These are phyloP conservation scores for Puya raimondii DNA, from an alignment of 176 grass and related monocot species.

Conservation along the genomic window DNA sequence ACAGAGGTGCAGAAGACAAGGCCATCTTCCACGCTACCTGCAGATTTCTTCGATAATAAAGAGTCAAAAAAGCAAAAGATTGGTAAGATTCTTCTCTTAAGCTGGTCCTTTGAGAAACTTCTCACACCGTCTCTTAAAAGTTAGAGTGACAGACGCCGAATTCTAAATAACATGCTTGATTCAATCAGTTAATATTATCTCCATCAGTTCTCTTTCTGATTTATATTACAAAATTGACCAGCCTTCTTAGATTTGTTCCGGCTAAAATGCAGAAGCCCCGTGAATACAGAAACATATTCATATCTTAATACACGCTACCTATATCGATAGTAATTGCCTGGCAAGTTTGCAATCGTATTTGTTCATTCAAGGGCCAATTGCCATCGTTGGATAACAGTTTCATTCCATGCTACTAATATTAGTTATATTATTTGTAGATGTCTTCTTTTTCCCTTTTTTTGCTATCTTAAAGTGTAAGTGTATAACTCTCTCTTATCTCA, in stretches of 20 bases:
- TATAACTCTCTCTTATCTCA: not conserved
- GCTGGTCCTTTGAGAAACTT: not conserved
- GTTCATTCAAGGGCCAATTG: not conserved
- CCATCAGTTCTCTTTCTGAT: not conserved
- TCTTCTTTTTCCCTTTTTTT: not conserved
- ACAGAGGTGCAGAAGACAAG: constrained; percentile 49
- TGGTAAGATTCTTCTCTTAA: constrained; percentile 34
- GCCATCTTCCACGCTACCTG: constrained; percentile 46
- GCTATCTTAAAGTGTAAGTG: not conserved
- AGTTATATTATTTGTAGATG: not conserved
- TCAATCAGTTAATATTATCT: not conserved
- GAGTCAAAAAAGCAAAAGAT: constrained; percentile 46
- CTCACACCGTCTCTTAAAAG: not conserved
- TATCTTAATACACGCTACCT: no score
- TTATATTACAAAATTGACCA: no score
- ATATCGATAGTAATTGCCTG: no score
- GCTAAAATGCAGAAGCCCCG: no score
- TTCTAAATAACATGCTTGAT: not conserved
- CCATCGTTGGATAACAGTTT: not conserved
- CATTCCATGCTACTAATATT: no score
- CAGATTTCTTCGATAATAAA: constrained; percentile 78
- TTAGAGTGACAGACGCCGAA: not conserved
- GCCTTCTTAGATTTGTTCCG: no score
- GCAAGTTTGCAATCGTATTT: not conserved
- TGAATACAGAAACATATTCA: no score